These are phyloP conservation scores for Lentinula guzmanii DNA, from an alignment of 768 basidiomycete species.

Conservation along the genomic window DNA sequence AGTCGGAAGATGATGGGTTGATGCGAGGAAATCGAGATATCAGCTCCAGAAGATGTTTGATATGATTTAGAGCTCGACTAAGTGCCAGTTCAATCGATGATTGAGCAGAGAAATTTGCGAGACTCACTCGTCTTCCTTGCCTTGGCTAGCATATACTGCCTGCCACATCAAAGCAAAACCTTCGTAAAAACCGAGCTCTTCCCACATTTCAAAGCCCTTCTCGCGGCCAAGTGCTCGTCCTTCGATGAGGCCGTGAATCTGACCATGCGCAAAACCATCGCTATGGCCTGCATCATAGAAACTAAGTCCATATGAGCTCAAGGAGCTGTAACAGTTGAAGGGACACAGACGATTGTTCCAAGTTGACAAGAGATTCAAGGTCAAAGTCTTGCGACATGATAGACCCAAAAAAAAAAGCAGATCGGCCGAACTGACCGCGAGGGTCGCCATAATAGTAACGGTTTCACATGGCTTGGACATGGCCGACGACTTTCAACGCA, in stretches of 20 bases:
- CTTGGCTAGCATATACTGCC: slow-evolving; percentile 37
- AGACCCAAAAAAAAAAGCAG: not conserved
- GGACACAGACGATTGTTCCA: slow-evolving; percentile 54
- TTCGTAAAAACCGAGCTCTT: slow-evolving; percentile 91
- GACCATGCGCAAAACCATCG: slow-evolving; percentile 79
- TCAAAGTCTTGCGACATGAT: slow-evolving; percentile 33
- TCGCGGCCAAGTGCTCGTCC: slow-evolving; percentile 84
- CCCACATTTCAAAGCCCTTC: slow-evolving; percentile 95
- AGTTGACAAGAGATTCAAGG: slow-evolving; percentile 51
- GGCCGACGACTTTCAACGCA: not conserved
- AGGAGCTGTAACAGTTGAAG: not conserved
- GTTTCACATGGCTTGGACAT: not conserved
- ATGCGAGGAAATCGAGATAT: slow-evolving; percentile 69
- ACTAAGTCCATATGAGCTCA: slow-evolving; percentile 28
- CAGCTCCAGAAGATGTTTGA: slow-evolving; percentile 62
- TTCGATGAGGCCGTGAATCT: slow-evolving; percentile 86
- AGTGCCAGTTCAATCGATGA: not conserved
- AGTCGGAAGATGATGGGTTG: slow-evolving; percentile 55
- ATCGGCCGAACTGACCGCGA: not conserved
- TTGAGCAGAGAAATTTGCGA: not conserved
- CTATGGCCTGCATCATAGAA: slow-evolving; percentile 78
- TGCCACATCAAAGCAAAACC: slow-evolving; percentile 77
- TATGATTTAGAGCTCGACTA: slow-evolving; percentile 59
- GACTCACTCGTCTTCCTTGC: slow-evolving; percentile 44
- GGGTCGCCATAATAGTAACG: not conserved